Base-by-base conservation (phyloP, 1,284 basidiomycete genomes). In the Austroboletus niveus region DNA sequence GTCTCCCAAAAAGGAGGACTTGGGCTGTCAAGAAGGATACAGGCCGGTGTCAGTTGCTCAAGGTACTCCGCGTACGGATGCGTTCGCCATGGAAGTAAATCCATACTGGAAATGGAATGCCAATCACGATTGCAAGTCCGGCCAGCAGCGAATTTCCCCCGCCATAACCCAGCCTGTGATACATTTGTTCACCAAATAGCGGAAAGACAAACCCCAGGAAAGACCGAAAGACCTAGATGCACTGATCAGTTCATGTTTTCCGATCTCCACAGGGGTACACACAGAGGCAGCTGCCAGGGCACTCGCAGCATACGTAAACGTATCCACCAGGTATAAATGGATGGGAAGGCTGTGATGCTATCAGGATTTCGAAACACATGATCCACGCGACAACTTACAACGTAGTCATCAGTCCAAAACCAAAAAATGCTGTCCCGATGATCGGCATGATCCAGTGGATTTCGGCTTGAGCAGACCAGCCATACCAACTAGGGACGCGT, bases 191-290 rank as follows among this genome's bases (percentile, higher is more conserved):
- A 10, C 84, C 86, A 54, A 89, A 88, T 22, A 89, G 69, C 3
- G 85, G 87, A 68, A 89, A 89, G 0, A 75, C 79, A 54, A 89
- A 89, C 9, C 85, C 87, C 40, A 89, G 75, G 50, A 86, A 47
- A 0, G 84, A 88, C 15, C 87, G 82, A 70, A 87, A 80, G 42
- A 87, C 75, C 83, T 85, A 54, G 10, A 17, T 30, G 22, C 53
- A 1, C 1, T 17, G 17, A 11, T 12, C 22, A 24, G 31, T 60
- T 31, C n/a, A 50, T 14, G 17, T 35, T 27, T 8, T 29, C 40
- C 15, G 12, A 43, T n/a, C 32, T 56, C 35, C 34, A 45, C 42
- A 17, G 35, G 45, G 51, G 43, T 36, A 59, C 74, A 47, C 61
- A 84, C 85, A 11, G 85, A 73, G 17, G 85, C 81, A 8, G 86